These are phyloP conservation scores for Cudoniella acicularis DNA, from an alignment of 495 filamentous ascomycete genomes.

Conservation along the genomic window DNA sequence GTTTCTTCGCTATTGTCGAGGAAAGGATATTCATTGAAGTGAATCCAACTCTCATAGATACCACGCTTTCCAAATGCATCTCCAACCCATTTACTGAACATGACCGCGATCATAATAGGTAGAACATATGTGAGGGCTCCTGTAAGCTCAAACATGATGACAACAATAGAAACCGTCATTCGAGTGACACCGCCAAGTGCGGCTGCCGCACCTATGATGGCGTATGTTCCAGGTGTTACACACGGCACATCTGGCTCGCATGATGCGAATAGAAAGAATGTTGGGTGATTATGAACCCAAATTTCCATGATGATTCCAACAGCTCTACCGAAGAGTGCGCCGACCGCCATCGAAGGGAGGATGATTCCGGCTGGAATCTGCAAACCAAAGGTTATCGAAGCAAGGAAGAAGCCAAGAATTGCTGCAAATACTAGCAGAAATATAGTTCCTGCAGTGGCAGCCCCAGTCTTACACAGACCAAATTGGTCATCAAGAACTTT, in stretches of 20 bases:
- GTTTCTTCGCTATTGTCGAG: slow-evolving; percentile 90
- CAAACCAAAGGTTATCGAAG: slow-evolving; percentile 90
- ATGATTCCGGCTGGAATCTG: slow-evolving; percentile 96
- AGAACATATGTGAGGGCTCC: slow-evolving; percentile 95
- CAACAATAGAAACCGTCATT: slow-evolving; percentile 95
- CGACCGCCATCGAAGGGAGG: slow-evolving; percentile 95
- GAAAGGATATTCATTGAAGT: slow-evolving; percentile 93
- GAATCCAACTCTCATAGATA: slow-evolving; percentile 98
- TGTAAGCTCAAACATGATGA: slow-evolving; percentile 99
- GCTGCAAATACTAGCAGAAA: slow-evolving; percentile 76
- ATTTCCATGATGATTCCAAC: slow-evolving; percentile 85
- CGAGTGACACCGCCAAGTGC: slow-evolving; percentile 93
- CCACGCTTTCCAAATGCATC: slow-evolving; percentile 92
- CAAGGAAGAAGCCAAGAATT: slow-evolving; percentile 77
- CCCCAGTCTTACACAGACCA: slow-evolving; percentile 79
- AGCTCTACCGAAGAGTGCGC: slow-evolving; percentile 87
- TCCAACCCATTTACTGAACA: slow-evolving; percentile 97
- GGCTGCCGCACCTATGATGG: slow-evolving; percentile 95
- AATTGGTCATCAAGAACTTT: slow-evolving; percentile 75
- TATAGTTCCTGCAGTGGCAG: slow-evolving; percentile 66
- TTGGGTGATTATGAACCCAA: slow-evolving; percentile 76
- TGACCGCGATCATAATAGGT: slow-evolving; percentile 99
- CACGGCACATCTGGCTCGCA: slow-evolving; percentile 89
- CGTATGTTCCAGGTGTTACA: slow-evolving; percentile 91
- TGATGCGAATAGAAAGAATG: slow-evolving; percentile 68